Conservation (phyloP, 2,329 filamentous ascomycete species). For the Diaporthe nobilis region DNA sequence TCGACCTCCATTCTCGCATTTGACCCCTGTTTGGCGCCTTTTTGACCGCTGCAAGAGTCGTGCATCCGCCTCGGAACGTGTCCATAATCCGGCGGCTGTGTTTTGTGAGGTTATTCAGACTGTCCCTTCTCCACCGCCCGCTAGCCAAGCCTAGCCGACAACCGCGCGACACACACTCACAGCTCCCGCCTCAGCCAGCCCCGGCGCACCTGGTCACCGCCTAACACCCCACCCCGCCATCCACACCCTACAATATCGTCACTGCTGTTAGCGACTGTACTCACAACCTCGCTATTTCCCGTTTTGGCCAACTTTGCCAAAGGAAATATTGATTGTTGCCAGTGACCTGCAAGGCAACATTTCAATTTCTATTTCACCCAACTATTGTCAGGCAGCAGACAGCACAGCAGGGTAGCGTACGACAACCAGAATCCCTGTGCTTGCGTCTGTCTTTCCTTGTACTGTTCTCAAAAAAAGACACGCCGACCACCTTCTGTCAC, state of each 20-base stretch:
- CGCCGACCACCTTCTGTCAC: neutral
- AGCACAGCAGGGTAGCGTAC: neutral
- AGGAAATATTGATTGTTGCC: constrained; percentile 23
- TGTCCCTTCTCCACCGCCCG: constrained; percentile 40
- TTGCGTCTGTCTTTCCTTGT: constrained; percentile 3
- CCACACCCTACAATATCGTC: constrained; percentile 10
- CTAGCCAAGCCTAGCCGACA: constrained; percentile 26
- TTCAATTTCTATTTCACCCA: neutral
- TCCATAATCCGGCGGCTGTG: constrained; percentile 26
- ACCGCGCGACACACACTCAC: constrained; percentile 2
- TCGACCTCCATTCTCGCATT: constrained; percentile 44
- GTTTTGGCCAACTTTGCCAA: constrained; percentile 13
- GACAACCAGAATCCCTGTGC: neutral
- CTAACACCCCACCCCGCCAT: constrained; percentile 36
- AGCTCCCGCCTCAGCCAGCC: neutral
- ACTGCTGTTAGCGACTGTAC: constrained; percentile 38
- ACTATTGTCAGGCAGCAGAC: constrained; percentile 5
- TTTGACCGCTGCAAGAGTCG: constrained; percentile 43
- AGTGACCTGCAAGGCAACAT: constrained; percentile 14
- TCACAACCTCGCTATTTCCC: constrained; percentile 16
- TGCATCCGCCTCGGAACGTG: constrained; percentile 23
- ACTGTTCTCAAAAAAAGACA: neutral
- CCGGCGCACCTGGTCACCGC: constrained; percentile 30
- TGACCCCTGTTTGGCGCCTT: constrained; percentile 44
- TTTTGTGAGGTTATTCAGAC: constrained; percentile 46